Base-by-base conservation (phyloP, 116 monocot species). In the Zostera marina region DNA sequence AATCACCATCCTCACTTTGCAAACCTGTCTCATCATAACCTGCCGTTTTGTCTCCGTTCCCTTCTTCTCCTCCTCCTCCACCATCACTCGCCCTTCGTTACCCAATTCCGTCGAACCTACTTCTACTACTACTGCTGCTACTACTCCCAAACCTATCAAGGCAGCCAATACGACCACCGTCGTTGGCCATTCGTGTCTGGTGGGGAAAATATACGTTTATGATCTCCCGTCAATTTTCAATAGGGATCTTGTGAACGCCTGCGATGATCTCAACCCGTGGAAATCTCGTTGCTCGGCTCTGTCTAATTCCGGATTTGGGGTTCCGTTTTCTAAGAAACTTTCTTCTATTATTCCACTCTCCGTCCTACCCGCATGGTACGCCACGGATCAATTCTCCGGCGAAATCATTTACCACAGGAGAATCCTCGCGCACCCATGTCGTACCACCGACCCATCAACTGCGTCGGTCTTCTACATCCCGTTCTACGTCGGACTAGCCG, bases 401-500 rank as follows among this genome's bases (percentile, higher is more conserved):
- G 94, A 85, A 65, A n/a, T 88, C 23, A 85, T 96, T 25, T 88
- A 60, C 78, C 88, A 88, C 60, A 53, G 63, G 21, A 79, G 88
- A 64, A 56, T 80, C 46, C 65, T 79, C 43, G 13, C 55, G 43
- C 74, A 85, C 63, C 75, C 19, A 8, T 96, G 89, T 77, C 69
- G 80, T 12, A 80, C 89, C 8, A 9, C 13, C 3, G 58, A 82
- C 58, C 72, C 81, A 32, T 62, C 66, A 9, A 6, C 44, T 16
- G 84, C 94, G 8, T 25, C 77, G 15, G 79, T 78, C 16, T 80
- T 89, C 70, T 96, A 80, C 75, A 63, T 96, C 54, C 89, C 96
- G 44, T 96, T 85, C 72, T 96, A 96, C 76, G 76, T 72, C 12
- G 88, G 94, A 41, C 75, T 94, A 14, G 76, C 82, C 42, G 72